These are phyloP conservation scores for Epichloe baconii DNA, from an alignment of 2,329 filamentous ascomycete genomes.

Conservation along the genomic window DNA sequence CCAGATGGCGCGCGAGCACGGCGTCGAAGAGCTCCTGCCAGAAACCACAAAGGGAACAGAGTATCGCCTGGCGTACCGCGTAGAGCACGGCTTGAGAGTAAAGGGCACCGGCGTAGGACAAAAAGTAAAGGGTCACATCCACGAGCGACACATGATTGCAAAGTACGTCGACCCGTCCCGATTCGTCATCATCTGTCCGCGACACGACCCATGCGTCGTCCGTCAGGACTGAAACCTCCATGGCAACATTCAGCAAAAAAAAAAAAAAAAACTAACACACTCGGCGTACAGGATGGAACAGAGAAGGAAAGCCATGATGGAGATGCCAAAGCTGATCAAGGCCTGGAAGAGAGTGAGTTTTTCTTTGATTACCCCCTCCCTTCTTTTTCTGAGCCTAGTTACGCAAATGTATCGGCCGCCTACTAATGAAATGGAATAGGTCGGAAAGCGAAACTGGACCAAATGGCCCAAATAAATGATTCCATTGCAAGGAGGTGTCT, in stretches of 20 bases:
- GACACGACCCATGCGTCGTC: too few species aligned
- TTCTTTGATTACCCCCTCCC: not conserved
- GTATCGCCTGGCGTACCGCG: conserved; percentile 53
- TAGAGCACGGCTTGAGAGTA: conserved; percentile 69
- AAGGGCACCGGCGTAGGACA: conserved; percentile 90
- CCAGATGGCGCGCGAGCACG: conserved; percentile 67
- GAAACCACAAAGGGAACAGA: conserved; percentile 63
- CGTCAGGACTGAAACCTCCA: not conserved
- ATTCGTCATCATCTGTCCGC: not conserved
- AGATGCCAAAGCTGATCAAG: conserved; percentile 85
- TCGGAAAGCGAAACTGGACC: conserved; percentile 42
- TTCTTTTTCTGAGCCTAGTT: not conserved
- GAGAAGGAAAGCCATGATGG: conserved; percentile 82
- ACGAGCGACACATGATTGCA: conserved; percentile 75
- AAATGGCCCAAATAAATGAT: conserved; percentile 41
- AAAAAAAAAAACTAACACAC: conserved; percentile 6
- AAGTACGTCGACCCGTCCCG: conserved; percentile 35
- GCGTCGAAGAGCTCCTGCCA: conserved; percentile 71
- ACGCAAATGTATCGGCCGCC: not conserved
- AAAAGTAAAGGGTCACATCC: conserved; percentile 86
- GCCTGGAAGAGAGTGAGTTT: conserved; percentile 81
- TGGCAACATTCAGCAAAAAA: not conserved
- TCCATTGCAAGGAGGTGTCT: conserved; percentile 4
- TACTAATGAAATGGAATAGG: conserved; percentile 27
- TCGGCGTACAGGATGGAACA: conserved; percentile 55